Conservation (phyloP, 1,139 yeast species). For the Chernovozyma sophiae-reginae region DNA sequence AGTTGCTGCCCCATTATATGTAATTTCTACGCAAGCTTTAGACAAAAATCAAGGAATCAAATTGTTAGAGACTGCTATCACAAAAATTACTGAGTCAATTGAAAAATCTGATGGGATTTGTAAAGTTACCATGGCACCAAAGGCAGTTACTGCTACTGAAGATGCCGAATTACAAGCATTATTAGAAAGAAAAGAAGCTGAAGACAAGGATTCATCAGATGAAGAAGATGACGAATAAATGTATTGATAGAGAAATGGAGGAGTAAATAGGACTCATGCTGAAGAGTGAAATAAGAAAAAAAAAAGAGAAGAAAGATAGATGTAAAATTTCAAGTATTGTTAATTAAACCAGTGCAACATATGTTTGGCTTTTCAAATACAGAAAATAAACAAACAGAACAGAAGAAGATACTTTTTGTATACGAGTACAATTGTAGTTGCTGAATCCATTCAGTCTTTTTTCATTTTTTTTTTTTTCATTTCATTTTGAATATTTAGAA, state of each 20-base stretch:
- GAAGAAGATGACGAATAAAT: slow-evolving; percentile 33
- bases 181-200: slow-evolving; percentile 56
- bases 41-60: slow-evolving; percentile 89
- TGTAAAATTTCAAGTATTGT: not conserved
- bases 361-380: no score
- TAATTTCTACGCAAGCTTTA: slow-evolving; percentile 85
- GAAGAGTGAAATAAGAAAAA: not conserved
- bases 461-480: no score
- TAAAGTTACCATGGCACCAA: slow-evolving; percentile 95
- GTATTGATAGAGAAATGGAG: no score
- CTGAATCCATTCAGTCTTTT: no score
- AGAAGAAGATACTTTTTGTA: no score
- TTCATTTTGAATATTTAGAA: no score
- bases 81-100: slow-evolving; percentile 65
- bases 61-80: slow-evolving; percentile 73
- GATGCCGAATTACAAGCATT: slow-evolving; percentile 97
- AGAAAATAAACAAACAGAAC: no score
- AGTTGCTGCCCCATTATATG: slow-evolving; percentile 97
- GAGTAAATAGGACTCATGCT: no score
- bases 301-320: not conserved
- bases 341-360: no score
- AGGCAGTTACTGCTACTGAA: slow-evolving; percentile 97
- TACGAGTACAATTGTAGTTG: no score
- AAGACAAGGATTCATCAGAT: slow-evolving; percentile 43
- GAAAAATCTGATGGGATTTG: slow-evolving; percentile 78